A percentile compares a stretch with the other conserved stretches of the same genome.
Evolutionary conservation across 352 stramenopile species (phyloP).

Genomic region (Pythium plurisporium): DNA sequence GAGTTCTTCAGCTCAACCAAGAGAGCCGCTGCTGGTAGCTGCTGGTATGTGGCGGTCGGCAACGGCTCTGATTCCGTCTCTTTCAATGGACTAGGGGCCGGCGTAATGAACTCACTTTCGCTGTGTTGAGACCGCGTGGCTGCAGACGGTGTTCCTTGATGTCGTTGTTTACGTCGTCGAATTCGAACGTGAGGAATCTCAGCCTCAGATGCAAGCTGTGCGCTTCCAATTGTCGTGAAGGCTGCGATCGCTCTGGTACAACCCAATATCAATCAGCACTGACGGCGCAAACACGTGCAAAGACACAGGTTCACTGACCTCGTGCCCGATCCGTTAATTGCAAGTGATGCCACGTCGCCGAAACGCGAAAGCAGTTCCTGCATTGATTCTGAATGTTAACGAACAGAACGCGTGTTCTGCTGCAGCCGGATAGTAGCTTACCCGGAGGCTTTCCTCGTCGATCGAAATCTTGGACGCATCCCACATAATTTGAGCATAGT

Average conservation of each 20-base stretch:
- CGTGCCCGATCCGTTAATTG: slow-evolving; percentile 15
- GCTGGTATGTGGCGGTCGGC: no score
- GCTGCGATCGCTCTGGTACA: slow-evolving; percentile 29
- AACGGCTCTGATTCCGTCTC: no score
- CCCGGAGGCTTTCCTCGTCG: no score
- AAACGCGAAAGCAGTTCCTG: slow-evolving; percentile 9
- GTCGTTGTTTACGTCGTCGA: slow-evolving; percentile 24
- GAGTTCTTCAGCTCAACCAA: no score
- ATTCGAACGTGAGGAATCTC: slow-evolving; percentile 21
- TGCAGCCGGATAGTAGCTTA: no score
- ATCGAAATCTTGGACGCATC: no score
- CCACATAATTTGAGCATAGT: slow-evolving; percentile 44
- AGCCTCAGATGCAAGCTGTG: slow-evolving; percentile 20
- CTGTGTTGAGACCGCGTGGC: neutral
- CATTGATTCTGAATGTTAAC: no score
- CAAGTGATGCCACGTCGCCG: slow-evolving; percentile 7
- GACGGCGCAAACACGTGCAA: no score
- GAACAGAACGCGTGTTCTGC: no score
- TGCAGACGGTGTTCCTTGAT: neutral
- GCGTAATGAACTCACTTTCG: neutral
- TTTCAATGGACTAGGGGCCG: neutral
- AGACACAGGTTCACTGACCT: neutral
- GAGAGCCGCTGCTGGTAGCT: no score
- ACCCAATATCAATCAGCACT: neutral
- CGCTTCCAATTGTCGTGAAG: slow-evolving; percentile 19